Percentiles rank a stretch among this genome's conserved stretches.
Conservation (phyloP, 345 rosid genomes). For the Melaleuca alternifolia region DNA sequence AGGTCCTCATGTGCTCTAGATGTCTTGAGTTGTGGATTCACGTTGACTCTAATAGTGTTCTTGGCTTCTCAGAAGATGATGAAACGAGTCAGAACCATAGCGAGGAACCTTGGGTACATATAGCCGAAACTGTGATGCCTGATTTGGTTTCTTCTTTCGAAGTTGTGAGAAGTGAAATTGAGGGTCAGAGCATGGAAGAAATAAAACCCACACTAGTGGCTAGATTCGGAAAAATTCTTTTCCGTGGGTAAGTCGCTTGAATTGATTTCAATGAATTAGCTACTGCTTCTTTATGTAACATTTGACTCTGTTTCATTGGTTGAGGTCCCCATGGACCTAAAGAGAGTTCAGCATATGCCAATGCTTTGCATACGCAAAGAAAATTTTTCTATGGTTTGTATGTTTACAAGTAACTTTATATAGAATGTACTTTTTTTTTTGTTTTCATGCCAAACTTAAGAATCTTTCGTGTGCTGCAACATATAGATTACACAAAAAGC, state of each 20-base stretch:
- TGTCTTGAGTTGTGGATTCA: not conserved
- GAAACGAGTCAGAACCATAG: not conserved
- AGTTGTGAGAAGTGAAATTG: slow-evolving; percentile 1
- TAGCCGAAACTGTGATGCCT: slow-evolving; percentile 9
- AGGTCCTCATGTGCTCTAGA: not conserved
- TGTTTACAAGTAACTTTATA: not conserved
- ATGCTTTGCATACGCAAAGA: not conserved
- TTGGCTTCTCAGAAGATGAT: not conserved
- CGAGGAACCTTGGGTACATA: not conserved
- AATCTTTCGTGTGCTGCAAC: not conserved
- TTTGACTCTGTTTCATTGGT: not conserved
- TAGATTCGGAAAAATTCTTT: slow-evolving; percentile 15
- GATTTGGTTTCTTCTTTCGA: slow-evolving; percentile 5
- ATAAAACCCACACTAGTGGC: slow-evolving; percentile 11
- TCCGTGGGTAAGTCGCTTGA: slow-evolving; percentile 1
- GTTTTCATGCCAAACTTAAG: not conserved
- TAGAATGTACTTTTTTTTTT: not conserved
- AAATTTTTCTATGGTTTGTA: not conserved
- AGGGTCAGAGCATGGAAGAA: not conserved
- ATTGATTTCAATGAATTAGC: not conserved
- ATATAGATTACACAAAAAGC: not conserved
- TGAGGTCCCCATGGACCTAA: not conserved
- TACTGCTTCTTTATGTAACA: not conserved
- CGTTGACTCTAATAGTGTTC: not conserved
- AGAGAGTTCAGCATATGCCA: not conserved